Percentiles rank a stretch among this genome's conserved stretches.
phyloP scores from a whole-genome alignment of 2,329 filamentous ascomycete species.

The Alternaria alternata region DNA sequence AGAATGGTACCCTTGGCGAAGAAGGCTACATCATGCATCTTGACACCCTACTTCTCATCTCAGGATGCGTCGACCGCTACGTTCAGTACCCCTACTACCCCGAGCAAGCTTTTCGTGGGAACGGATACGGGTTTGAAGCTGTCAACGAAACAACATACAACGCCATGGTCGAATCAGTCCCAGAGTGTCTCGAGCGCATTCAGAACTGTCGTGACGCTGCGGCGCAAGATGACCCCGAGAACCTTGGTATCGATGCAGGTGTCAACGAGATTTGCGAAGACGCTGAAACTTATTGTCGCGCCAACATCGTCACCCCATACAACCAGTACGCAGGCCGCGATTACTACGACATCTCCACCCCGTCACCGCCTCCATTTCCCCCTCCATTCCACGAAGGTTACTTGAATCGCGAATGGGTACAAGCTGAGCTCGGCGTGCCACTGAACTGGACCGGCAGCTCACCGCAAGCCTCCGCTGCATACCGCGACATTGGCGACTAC shows the following conservation, averaged over 20 bases:
- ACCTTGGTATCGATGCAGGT: slow-evolving; percentile 31
- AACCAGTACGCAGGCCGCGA: slow-evolving; percentile 24
- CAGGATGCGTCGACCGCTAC: slow-evolving; percentile 19
- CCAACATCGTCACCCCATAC: slow-evolving; percentile 27
- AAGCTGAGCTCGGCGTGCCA: slow-evolving; percentile 19
- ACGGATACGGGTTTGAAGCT: slow-evolving; percentile 21
- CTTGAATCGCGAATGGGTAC: slow-evolving; percentile 24
- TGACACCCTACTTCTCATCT: slow-evolving; percentile 20
- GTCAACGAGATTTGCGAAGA: slow-evolving; percentile 57
- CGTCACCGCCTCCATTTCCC: slow-evolving; percentile 36
- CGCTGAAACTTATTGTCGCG: slow-evolving; percentile 58
- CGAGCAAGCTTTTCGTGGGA: slow-evolving; percentile 19
- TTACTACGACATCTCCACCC: slow-evolving; percentile 31
- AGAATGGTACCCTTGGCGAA: slow-evolving; percentile 15
- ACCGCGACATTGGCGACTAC: slow-evolving; percentile 51
- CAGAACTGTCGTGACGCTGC: slow-evolving; percentile 24
- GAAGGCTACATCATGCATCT: slow-evolving; percentile 21
- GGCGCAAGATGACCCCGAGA: slow-evolving; percentile 46
- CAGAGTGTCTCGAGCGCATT: slow-evolving; percentile 25
- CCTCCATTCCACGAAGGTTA: slow-evolving; percentile 20
- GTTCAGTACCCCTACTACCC: slow-evolving; percentile 22
- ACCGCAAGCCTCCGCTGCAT: slow-evolving; percentile 27
- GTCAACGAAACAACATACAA: slow-evolving; percentile 28
- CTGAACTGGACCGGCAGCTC: slow-evolving; percentile 26
- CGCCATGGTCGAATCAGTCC: slow-evolving; percentile 22